Percentiles rank a stretch among this genome's conserved stretches.
These are phyloP conservation scores for Trichoderma harzianum DNA, from an alignment of 2,329 filamentous ascomycete species.

Conservation along the genomic window DNA sequence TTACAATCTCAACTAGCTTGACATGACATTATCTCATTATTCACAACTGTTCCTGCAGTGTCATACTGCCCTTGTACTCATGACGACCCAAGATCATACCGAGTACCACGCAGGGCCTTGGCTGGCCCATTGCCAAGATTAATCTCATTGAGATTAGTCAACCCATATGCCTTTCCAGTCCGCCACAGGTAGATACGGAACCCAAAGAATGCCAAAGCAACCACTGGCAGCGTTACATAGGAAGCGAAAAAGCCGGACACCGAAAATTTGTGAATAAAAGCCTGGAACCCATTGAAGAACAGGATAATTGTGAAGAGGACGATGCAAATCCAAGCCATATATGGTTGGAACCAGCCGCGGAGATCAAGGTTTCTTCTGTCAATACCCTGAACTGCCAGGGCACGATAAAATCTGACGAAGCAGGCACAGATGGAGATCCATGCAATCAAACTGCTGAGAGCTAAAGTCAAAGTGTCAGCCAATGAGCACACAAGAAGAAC, in stretches of 20 bases:
- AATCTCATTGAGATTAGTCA: constrained; percentile 11
- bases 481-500: background rate
- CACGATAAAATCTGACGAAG: constrained; percentile 33
- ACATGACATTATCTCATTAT: background rate
- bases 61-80: background rate
- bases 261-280: constrained; percentile 40
- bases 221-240: constrained; percentile 31
- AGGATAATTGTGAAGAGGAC: constrained; percentile 42
- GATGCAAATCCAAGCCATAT: constrained; percentile 41
- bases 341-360: constrained; percentile 32
- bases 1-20: background rate
- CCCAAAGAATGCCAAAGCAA: constrained; percentile 38
- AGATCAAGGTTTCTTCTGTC: constrained; percentile 29
- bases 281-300: constrained; percentile 43
- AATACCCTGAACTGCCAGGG: constrained; percentile 40
- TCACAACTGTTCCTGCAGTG: background rate
- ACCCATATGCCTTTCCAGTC: constrained; percentile 2
- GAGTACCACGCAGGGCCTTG: constrained; percentile 11
- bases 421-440: constrained; percentile 33
- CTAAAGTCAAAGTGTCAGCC: background rate
- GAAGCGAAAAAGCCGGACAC: constrained; percentile 39
- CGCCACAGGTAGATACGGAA: constrained; percentile 27
- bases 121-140: constrained; percentile 14
- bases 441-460: constrained; percentile 29
- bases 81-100: constrained; percentile 11